phyloP scores from a whole-genome alignment of 805 yeast species.

The Barnettozyma populi region DNA sequence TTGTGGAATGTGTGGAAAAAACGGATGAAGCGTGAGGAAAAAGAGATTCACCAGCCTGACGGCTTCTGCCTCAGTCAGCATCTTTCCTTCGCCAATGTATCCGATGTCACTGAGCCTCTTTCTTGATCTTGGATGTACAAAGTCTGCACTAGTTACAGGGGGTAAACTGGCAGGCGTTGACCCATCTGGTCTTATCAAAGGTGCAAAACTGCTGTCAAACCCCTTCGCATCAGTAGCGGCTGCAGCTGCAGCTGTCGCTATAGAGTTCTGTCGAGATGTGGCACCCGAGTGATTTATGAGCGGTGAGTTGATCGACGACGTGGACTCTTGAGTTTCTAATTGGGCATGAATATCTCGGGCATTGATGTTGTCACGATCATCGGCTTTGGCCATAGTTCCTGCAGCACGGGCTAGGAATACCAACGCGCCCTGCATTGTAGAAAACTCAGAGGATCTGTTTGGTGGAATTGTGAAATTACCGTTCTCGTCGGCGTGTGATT shows the following conservation, averaged over 20 bases:
- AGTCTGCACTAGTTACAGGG: slow-evolving; percentile 28
- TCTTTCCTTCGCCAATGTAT: slow-evolving; percentile 51
- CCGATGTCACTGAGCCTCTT: slow-evolving; percentile 52
- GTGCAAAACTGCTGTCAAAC: slow-evolving; percentile 15
- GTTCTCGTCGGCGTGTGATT: slow-evolving; percentile 12
- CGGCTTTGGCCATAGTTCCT: slow-evolving; percentile 67
- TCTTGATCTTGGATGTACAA: slow-evolving; percentile 29
- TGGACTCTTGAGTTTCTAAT: slow-evolving; percentile 32
- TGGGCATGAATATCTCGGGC: slow-evolving; percentile 45
- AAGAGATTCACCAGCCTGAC: slow-evolving; percentile 51
- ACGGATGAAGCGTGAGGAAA: slow-evolving; percentile 80
- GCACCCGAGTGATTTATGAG: not conserved
- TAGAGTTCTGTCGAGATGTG: slow-evolving; percentile 10
- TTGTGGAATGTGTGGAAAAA: slow-evolving; percentile 79
- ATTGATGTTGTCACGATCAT: slow-evolving; percentile 55
- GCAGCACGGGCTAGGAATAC: slow-evolving; percentile 75
- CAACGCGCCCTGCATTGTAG: slow-evolving; percentile 53
- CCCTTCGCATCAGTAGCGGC: not conserved
- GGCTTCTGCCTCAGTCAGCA: slow-evolving; percentile 62
- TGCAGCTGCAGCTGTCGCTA: slow-evolving; percentile 3
- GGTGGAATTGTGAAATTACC: slow-evolving; percentile 11
- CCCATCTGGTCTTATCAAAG: slow-evolving; percentile 23
- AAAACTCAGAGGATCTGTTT: slow-evolving; percentile 21
- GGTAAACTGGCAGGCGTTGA: slow-evolving; percentile 24
- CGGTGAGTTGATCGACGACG: slow-evolving; percentile 9